Conservation (phyloP, 805 yeast species). For the Vanderwaltozyma polyspora region DNA sequence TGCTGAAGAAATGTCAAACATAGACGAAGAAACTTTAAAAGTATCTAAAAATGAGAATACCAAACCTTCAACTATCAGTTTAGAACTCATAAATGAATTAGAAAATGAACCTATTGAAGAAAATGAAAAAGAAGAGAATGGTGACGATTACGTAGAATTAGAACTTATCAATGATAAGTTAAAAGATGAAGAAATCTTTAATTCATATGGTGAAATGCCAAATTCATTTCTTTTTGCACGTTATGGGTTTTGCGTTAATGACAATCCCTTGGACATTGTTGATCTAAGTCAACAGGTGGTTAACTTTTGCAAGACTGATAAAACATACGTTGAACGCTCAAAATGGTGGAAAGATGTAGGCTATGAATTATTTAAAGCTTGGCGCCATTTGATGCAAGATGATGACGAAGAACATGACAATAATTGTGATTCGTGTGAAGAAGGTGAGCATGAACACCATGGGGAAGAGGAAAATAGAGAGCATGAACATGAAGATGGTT, state of each 20-base stretch:
- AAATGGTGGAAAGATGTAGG: slow-evolving; percentile 21
- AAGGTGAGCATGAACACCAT: slow-evolving; percentile 4
- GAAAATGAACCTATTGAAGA: slow-evolving; percentile 13
- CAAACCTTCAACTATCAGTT: slow-evolving; percentile 8
- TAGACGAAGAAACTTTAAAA: slow-evolving; percentile 5
- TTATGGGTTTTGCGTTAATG: slow-evolving; percentile 62
- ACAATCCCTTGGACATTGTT: slow-evolving; percentile 35
- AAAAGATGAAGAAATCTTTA: slow-evolving; percentile 54
- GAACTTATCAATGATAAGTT: slow-evolving; percentile 34
- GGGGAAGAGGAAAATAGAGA: slow-evolving; percentile 11
- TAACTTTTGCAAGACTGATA: slow-evolving; percentile 6
- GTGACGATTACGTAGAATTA: slow-evolving; percentile 60
- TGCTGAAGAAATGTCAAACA: slow-evolving; percentile 13
- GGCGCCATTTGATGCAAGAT: slow-evolving; percentile 10
- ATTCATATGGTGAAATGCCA: slow-evolving; percentile 68
- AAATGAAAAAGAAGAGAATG: slow-evolving; percentile 9
- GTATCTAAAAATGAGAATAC: slow-evolving; percentile 9
- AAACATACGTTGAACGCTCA: slow-evolving; percentile 6
- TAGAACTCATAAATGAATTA: slow-evolving; percentile 22
- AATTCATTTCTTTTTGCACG: slow-evolving; percentile 58
- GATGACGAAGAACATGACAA: slow-evolving; percentile 4
- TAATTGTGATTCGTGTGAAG: slow-evolving; percentile 2
- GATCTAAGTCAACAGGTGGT: slow-evolving; percentile 33
- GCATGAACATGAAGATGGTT: slow-evolving; percentile 8
- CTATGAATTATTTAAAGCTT: slow-evolving; percentile 6